Percentiles rank a stretch among this genome's conserved stretches.
Conservation (phyloP, 2,329 filamentous ascomycete species). For the Epichloe festucae region DNA sequence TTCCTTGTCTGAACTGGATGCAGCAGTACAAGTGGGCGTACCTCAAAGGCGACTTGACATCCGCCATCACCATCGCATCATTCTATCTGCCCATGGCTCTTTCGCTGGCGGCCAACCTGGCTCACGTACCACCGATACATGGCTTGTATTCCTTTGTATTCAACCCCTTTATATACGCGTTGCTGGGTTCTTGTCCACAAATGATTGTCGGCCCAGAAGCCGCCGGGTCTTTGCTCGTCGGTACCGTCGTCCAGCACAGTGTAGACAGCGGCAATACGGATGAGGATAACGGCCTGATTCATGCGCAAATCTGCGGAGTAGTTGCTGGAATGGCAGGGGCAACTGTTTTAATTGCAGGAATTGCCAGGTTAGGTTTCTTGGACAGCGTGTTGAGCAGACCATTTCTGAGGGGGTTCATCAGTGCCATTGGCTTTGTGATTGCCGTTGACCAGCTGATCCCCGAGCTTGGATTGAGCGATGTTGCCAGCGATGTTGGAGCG, state of each 20-base stretch:
- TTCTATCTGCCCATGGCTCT: constrained; percentile 97
- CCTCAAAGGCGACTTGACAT: constrained; percentile 72
- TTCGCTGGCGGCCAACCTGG: constrained; percentile 83
- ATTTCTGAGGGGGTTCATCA: constrained; percentile 91
- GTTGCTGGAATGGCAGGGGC: constrained; percentile 78
- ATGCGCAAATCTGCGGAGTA: constrained; percentile 76
- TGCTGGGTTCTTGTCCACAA: constrained; percentile 81
- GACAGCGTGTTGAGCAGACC: constrained; percentile 89
- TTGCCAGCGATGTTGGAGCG: constrained; percentile 52
- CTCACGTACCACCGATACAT: constrained; percentile 84
- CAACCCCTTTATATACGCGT: constrained; percentile 84
- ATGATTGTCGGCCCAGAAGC: constrained; percentile 95
- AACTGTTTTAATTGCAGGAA: constrained; percentile 75
- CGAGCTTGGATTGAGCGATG: constrained; percentile 62
- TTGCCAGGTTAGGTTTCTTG: constrained; percentile 78
- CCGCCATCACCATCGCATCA: constrained; percentile 90
- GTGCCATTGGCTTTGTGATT: constrained; percentile 91
- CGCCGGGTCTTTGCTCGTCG: constrained; percentile 79
- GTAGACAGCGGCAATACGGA: constrained; percentile 55
- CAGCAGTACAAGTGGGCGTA: constrained; percentile 73
- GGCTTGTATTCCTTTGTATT: constrained; percentile 91
- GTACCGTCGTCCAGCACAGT: constrained; percentile 68
- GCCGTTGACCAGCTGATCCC: constrained; percentile 89
- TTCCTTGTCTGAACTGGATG: constrained; percentile 86
- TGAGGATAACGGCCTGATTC: constrained; percentile 50